A percentile compares a stretch with the other conserved stretches of the same genome.
Conservation (phyloP, 1,284 basidiomycete genomes). For the Cutaneotrichosporon curvatum region DNA sequence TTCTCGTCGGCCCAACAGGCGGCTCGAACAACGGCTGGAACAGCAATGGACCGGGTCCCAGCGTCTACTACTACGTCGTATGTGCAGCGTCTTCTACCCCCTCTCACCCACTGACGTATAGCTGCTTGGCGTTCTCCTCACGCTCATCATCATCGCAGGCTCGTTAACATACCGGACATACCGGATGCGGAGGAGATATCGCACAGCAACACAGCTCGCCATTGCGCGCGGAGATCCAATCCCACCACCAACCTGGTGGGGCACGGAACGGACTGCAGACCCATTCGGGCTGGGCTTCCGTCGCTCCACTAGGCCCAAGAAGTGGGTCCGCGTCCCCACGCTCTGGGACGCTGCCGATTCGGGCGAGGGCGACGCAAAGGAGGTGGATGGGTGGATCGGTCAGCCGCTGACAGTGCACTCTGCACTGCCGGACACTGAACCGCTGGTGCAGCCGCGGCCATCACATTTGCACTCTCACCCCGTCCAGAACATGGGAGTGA, state of each 20-base stretch:
- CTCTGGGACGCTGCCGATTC: constrained; percentile 18
- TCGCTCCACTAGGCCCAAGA: not conserved
- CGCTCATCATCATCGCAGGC: constrained; percentile 28
- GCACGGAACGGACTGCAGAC: not conserved
- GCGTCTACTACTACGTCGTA: constrained; percentile 18
- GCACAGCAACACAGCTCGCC: constrained; percentile 33
- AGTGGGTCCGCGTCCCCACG: constrained; percentile 25
- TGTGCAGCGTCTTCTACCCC: constrained; percentile 1
- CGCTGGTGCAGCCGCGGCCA: too few relatives aligned
- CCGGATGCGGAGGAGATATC: constrained; percentile 31
- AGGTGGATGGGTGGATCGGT: not conserved
- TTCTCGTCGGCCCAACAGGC: not conserved
- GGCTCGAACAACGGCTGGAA: not conserved
- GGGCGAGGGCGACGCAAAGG: not conserved
- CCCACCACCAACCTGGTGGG: constrained; percentile 8
- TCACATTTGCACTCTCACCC: too few relatives aligned
- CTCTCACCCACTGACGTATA: constrained; percentile 2
- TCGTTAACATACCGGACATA: constrained; percentile 28
- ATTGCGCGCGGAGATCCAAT: constrained; percentile 32
- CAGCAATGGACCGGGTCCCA: not conserved
- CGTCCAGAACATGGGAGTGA: too few relatives aligned
- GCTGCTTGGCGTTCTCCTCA: constrained; percentile 39
- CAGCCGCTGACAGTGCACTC: constrained; percentile 14
- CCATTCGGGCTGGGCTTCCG: too few relatives aligned
- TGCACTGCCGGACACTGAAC: constrained; percentile 1